These are phyloP conservation scores for Solanum verrucosum DNA, from an alignment of 257 asterid genomes.

Conservation along the genomic window DNA sequence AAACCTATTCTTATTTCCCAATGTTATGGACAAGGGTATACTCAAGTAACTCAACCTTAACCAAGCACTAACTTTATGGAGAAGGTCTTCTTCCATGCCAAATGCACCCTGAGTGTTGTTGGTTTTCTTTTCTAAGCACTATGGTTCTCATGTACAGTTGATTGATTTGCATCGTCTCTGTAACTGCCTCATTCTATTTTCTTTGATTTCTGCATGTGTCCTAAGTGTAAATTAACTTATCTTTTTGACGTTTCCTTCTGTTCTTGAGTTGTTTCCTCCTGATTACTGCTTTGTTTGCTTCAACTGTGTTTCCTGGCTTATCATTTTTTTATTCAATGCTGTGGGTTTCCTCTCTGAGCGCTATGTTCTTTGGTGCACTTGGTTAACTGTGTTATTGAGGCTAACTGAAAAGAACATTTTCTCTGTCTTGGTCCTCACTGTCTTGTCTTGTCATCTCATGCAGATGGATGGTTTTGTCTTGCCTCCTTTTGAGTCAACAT, in stretches of 20 bases:
- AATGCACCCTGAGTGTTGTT: not conserved
- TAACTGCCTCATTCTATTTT: not conserved
- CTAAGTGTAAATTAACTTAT: not conserved
- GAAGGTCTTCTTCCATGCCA: not conserved
- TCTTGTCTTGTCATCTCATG: constrained; percentile 7
- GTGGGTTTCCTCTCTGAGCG: not conserved
- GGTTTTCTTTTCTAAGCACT: not conserved
- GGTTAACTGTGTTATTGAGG: not conserved
- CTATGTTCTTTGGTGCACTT: not conserved
- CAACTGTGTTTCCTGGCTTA: not conserved
- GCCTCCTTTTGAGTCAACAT: constrained; percentile 64
- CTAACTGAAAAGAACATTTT: not conserved
- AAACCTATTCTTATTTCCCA: not conserved
- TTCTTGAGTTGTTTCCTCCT: not conserved
- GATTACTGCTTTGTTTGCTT: not conserved
- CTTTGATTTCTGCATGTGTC: not conserved
- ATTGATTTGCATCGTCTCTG: not conserved
- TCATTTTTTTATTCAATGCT: not conserved
- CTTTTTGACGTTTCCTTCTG: not conserved
- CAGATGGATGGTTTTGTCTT: constrained; percentile 77
- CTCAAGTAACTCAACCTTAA: not conserved
- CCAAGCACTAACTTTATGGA: not conserved
- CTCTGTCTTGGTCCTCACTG: not conserved
- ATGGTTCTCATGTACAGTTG: not conserved
- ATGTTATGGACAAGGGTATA: not conserved